Conservation (phyloP, 768 basidiomycete genomes). For the Melanogaster broomeanus region DNA sequence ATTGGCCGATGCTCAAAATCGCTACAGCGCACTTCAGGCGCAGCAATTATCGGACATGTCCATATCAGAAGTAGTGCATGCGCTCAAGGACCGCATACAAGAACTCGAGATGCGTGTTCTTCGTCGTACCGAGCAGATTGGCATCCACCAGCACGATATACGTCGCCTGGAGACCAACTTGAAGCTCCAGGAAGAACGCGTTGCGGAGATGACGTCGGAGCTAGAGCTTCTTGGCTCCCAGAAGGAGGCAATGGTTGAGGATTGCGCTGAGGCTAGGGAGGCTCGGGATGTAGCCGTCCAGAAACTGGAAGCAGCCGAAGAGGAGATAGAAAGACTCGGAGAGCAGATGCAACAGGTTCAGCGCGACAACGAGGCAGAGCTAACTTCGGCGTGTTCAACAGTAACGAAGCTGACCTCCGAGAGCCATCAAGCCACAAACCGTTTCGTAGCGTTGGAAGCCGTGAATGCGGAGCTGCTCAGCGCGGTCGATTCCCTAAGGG, state of each 20-base stretch:
- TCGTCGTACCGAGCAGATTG: constrained; percentile 73
- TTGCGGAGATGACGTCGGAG: constrained; percentile 69
- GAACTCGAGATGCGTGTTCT: constrained; percentile 67
- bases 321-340: constrained; percentile 53
- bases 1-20: constrained; percentile 54
- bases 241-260: constrained; percentile 82
- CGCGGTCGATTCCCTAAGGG: constrained; percentile 15
- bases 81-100: constrained; percentile 64
- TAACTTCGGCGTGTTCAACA: constrained; percentile 41
- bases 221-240: constrained; percentile 64
- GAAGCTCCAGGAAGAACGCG: constrained; percentile 70
- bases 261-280: constrained; percentile 77
- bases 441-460: constrained; percentile 13
- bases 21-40: constrained; percentile 62
- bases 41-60: constrained; percentile 70
- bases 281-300: constrained; percentile 65
- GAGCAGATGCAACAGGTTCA: constrained; percentile 19
- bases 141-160: constrained; percentile 78
- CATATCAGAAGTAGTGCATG: constrained; percentile 50
- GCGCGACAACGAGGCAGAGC: constrained; percentile 33
- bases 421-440: constrained; percentile 26
- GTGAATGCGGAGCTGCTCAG: constrained; percentile 14
- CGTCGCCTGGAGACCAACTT: constrained; percentile 75
- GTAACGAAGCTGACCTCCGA: constrained; percentile 37
- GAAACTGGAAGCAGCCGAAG: constrained; percentile 61